phyloP scores from a whole-genome alignment of 176 grass and related monocot genomes.

The Chrysopogon serrulatus region DNA sequence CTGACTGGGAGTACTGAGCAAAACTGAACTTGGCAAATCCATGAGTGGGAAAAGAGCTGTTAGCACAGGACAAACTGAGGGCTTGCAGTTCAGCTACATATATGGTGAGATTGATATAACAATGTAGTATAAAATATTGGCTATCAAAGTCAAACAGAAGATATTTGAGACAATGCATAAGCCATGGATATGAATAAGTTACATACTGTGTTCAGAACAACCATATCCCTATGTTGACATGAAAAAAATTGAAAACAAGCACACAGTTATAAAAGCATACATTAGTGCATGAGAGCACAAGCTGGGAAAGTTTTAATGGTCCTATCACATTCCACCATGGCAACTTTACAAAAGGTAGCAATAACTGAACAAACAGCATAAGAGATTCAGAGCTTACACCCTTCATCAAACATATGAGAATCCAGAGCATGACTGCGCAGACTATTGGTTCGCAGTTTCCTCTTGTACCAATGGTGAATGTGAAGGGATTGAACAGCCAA shows the following conservation, averaged over 20 bases:
- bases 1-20: not conserved
- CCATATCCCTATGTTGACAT: not conserved
- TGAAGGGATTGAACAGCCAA: slow-evolving; percentile 94
- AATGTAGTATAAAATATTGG: not conserved
- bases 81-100: not conserved
- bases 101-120: not conserved
- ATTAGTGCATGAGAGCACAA: not conserved
- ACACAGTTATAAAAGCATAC: not conserved
- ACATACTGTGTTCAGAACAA: not conserved
- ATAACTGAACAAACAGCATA: slow-evolving; percentile 9
- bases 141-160: not conserved
- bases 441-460: slow-evolving; percentile 92
- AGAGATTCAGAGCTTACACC: slow-evolving; percentile 76
- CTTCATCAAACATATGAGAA: slow-evolving; percentile 85
- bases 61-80: not conserved
- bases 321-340: not conserved
- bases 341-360: not conserved
- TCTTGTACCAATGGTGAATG: slow-evolving; percentile 92
- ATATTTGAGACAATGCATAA: not conserved
- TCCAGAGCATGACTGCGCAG: slow-evolving; percentile 83
- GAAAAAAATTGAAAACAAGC: not conserved
- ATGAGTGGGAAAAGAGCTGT: not conserved
- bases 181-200: not conserved
- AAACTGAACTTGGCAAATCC: not conserved
- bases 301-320: not conserved